phyloP scores from a whole-genome alignment of 345 rosid species.

The Eucalyptus shirleyi region DNA sequence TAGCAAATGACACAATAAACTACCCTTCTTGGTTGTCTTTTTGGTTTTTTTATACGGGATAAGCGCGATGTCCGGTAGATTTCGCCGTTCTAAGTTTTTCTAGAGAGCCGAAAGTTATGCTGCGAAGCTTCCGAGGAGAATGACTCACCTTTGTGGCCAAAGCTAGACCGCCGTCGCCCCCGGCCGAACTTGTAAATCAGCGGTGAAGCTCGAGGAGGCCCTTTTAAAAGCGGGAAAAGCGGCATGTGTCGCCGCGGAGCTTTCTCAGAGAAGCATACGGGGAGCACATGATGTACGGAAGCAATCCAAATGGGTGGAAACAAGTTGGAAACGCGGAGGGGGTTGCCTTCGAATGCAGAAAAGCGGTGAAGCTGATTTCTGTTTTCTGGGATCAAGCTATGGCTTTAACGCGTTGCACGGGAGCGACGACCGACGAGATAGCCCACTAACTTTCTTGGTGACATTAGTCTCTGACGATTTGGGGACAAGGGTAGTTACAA shows the following conservation, averaged over 20 bases:
- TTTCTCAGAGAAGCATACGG: neutral
- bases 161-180: neutral
- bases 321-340: fast-evolving
- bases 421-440: neutral
- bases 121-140: neutral
- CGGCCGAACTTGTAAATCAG: neutral
- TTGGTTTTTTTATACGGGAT: neutral
- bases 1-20: neutral
- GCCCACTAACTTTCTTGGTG: neutral
- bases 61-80: neutral
- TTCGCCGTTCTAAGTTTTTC: neutral
- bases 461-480: neutral
- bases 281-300: neutral
- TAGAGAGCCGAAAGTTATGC: neutral
- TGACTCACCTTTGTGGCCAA: neutral
- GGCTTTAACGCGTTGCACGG: fast-evolving
- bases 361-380: neutral
- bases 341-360: neutral
- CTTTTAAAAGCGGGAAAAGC: fast-evolving
- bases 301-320: neutral
- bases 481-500: neutral
- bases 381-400: fast-evolving
- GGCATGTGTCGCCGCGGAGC: neutral
- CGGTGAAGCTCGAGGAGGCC: neutral
- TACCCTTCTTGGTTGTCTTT: neutral